phyloP scores from a whole-genome alignment of 2,329 filamentous ascomycete genomes.

The Ciborinia camelliae region DNA sequence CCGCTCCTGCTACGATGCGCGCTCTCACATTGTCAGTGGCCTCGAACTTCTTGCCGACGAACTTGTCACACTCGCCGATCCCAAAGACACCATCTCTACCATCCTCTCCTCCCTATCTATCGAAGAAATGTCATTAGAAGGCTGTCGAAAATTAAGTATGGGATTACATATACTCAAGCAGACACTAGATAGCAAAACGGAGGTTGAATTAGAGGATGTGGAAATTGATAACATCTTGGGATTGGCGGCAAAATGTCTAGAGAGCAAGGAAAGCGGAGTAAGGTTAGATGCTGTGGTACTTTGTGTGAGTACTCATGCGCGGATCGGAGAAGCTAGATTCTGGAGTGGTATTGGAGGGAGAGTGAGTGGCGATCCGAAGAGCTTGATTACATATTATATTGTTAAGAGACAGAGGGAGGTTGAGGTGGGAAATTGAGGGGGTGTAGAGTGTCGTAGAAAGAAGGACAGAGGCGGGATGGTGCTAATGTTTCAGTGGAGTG shows the following conservation, averaged over 20 bases:
- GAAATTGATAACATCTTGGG: constrained; percentile 52
- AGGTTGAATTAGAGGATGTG: constrained; percentile 47
- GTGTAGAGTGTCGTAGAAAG: background rate
- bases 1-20: constrained; percentile 63
- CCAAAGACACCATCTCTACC: constrained; percentile 55
- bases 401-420: constrained; percentile 63
- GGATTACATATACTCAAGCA: constrained; percentile 61
- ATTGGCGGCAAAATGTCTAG: constrained; percentile 55
- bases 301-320: constrained; percentile 67
- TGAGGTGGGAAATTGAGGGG: constrained; percentile 18
- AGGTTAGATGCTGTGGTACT: constrained; percentile 75
- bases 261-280: constrained; percentile 59
- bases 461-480: constrained; percentile 4
- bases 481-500: constrained; percentile 9
- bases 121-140: constrained; percentile 44
- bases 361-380: constrained; percentile 69
- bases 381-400: constrained; percentile 77
- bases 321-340: constrained; percentile 59
- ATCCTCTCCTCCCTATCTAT: constrained; percentile 49
- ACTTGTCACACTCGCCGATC: constrained; percentile 63
- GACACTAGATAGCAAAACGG: constrained; percentile 46
- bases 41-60: constrained; percentile 72
- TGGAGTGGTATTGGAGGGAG: constrained; percentile 61
- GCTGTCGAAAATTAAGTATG: constrained; percentile 56
- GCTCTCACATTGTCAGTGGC: constrained; percentile 69